Percentiles rank a stretch among this genome's conserved stretches.
Conservation (phyloP, 495 filamentous ascomycete genomes). For the Glutinoglossum americanum region DNA sequence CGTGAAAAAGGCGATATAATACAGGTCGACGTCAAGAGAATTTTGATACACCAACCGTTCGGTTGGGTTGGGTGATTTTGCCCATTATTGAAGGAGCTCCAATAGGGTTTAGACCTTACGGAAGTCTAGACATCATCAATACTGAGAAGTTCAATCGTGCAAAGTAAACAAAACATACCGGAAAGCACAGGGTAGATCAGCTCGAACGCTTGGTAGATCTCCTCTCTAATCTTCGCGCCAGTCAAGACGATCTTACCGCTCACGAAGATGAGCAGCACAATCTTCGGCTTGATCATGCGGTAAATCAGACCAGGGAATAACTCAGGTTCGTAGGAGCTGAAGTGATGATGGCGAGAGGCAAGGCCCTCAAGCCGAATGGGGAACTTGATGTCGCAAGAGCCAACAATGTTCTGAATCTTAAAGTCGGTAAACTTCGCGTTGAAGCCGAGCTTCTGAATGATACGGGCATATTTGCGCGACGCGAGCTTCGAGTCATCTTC, state of each 20-base stretch:
- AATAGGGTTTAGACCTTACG: constrained; percentile 31
- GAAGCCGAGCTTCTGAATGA: constrained; percentile 99
- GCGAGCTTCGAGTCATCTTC: constrained; percentile 96
- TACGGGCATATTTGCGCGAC: constrained; percentile 92
- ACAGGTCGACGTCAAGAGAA: constrained; percentile 1
- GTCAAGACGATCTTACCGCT: constrained; percentile 97
- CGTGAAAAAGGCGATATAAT: constrained; percentile 20
- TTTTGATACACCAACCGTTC: constrained; percentile 1
- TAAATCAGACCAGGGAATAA: constrained; percentile 98
- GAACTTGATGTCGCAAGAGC: constrained; percentile 98
- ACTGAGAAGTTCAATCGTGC: not conserved
- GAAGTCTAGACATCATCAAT: constrained; percentile 30
- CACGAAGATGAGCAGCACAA: constrained; percentile 96
- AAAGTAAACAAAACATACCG: constrained; percentile 27
- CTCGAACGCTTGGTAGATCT: constrained; percentile 97
- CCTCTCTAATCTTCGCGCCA: constrained; percentile 92
- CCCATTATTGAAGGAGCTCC: not conserved
- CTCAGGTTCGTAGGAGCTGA: constrained; percentile 97
- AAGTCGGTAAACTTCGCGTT: constrained; percentile 99
- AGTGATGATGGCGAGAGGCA: constrained; percentile 91
- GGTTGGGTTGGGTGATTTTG: not conserved
- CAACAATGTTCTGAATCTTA: constrained; percentile 99
- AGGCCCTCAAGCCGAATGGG: constrained; percentile 92
- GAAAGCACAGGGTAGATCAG: constrained; percentile 97
- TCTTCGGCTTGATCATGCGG: constrained; percentile 99